Evolutionary conservation across 1,284 basidiomycete species (phyloP), one percentile per base, ranked within the genome.

Genomic region (Gomphus bonarii): DNA sequence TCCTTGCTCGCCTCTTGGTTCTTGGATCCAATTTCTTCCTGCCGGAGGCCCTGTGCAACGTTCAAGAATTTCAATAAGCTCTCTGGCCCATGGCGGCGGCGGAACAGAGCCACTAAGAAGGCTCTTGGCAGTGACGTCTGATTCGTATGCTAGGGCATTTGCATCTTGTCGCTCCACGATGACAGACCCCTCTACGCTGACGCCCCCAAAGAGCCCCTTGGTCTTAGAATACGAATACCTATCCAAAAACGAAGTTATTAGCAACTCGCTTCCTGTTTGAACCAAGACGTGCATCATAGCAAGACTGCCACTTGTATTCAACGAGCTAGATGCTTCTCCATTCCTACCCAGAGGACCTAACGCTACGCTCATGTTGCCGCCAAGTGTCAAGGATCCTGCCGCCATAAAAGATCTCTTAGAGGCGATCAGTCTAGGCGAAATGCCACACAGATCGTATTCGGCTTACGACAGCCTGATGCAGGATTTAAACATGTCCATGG

Each of bases 221-320:
- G 93, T 95, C 70, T 95, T 94, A 3, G 91, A 95, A 70, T 99
- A 99, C 62, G 87, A 91, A 71, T 95, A 93, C 83, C 84, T 84
- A 63, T 65, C 44, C 61, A 43, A 30, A 30, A 43, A 20, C 35
- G 48, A 40, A n/a, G 42, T 52, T 42, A 36, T 44, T 33, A 56
- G 46, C 49, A 50, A 44, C 28, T 58, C 47, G 57, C 31, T 28
- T 20, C 28, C 1, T 25, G 10, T 52, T 20, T 40, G 40, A 57
- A 18, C 22, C 50, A 62, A 62, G 47, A 59, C 72, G 60, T 64
- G 91, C 93, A 98, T 97, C 50, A 95, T 94, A 7, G 95, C 91
- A 4, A 97, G 71, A 67, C 88, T 89, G 51, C 95, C 95, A 53
- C 84, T 89, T 0, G 89, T 80, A 67, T 87, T 97, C 56, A 99